A percentile compares a stretch with the other conserved stretches of the same genome.
phyloP scores from a whole-genome alignment of 495 filamentous ascomycete species.

The Aspergillus funiculosus region DNA sequence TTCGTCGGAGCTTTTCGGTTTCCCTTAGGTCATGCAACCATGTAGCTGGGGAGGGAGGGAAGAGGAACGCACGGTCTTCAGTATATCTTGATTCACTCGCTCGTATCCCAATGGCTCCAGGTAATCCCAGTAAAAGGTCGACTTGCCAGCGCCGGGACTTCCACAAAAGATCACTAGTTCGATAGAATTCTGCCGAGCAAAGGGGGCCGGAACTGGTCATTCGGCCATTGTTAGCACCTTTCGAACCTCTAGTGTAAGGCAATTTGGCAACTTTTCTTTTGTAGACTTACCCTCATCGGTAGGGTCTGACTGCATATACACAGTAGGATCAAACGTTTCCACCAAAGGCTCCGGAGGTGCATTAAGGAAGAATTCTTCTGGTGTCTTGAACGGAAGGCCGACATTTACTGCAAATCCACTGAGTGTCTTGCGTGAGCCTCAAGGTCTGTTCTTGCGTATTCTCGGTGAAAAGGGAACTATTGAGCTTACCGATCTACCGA shows the following conservation, averaged over 20 bases:
- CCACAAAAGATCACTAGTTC: conserved; percentile 85
- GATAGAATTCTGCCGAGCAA: conserved; percentile 56
- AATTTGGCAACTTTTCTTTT: no score
- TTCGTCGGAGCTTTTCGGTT: no score
- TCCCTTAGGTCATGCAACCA: no score
- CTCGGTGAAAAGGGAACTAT: background rate
- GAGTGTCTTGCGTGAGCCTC: background rate
- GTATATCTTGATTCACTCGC: conserved; percentile 81
- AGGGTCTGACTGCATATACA: conserved; percentile 42
- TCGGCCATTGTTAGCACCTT: no score
- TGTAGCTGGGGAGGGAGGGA: background rate
- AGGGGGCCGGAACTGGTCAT: conserved; percentile 31
- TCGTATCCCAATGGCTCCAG: conserved; percentile 75
- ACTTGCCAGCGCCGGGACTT: conserved; percentile 84
- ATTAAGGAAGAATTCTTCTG: conserved; percentile 83
- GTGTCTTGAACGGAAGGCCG: conserved; percentile 72
- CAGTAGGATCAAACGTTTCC: conserved; percentile 60
- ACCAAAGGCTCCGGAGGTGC: conserved; percentile 55
- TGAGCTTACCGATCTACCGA: conserved; percentile 65
- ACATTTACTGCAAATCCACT: conserved; percentile 75
- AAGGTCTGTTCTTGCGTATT: background rate
- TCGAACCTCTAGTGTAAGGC: no score
- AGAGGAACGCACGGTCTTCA: conserved; percentile 62
- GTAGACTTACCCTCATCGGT: conserved; percentile 29
- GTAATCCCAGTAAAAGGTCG: conserved; percentile 77